A percentile compares a stretch with the other conserved stretches of the same genome.
Evolutionary conservation across 306 rosid species (phyloP).

Genomic region (Amphicarpaea edgeworthii): DNA sequence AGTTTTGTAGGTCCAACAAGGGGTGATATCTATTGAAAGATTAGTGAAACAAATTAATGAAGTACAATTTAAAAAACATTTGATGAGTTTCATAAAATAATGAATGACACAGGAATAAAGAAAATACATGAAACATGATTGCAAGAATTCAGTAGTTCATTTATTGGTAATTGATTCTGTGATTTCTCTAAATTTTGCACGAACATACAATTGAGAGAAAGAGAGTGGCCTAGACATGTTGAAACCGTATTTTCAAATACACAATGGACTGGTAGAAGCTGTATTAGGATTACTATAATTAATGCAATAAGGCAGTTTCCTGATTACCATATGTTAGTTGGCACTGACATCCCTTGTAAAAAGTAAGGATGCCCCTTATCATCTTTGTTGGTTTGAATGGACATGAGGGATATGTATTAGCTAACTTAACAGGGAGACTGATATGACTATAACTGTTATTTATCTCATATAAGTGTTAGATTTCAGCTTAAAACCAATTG

Average conservation of each 20-base stretch:
- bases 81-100: constrained; percentile 3
- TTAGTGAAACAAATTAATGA: constrained; percentile 13
- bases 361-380: not conserved
- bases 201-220: constrained; percentile 5
- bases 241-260: not conserved
- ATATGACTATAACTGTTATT: not conserved
- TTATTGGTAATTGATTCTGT: constrained; percentile 1
- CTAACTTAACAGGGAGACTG: not conserved
- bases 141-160: constrained; percentile 29
- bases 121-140: constrained; percentile 30
- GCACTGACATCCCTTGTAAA: not conserved
- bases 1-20: constrained; percentile 86
- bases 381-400: not conserved
- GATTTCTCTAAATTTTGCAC: constrained; percentile 22
- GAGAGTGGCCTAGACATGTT: not conserved
- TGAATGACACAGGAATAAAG: constrained; percentile 8
- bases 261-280: too few species aligned
- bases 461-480: not conserved
- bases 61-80: constrained; percentile 11
- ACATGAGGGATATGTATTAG: not conserved
- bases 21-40: constrained; percentile 72
- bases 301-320: constrained; percentile 6
- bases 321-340: not conserved
- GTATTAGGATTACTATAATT: not conserved
- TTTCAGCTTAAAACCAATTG: too few species aligned